Evolutionary conservation across 2,329 filamentous ascomycete species (phyloP).

Genomic region (Scytalidium lignicola): DNA sequence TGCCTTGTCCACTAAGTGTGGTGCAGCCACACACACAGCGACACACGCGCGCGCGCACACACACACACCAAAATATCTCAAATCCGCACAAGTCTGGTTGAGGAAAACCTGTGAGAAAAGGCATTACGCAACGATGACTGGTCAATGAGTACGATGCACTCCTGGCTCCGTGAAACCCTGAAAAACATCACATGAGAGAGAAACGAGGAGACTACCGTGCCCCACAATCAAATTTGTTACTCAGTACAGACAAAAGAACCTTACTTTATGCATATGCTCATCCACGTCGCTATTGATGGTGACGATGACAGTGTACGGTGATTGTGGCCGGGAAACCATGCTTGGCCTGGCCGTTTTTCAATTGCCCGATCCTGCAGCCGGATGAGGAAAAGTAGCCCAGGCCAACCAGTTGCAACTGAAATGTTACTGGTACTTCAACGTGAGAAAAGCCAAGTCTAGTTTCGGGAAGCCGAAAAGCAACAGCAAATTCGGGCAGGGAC

Average conservation of each 20-base stretch:
- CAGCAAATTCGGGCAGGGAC: too few relatives aligned
- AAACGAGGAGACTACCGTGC: not conserved
- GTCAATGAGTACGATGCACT: not conserved
- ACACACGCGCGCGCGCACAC: not conserved
- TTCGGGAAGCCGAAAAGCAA: too few relatives aligned
- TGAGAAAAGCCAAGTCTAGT: too few relatives aligned
- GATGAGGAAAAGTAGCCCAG: not conserved
- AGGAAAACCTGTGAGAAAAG: not conserved
- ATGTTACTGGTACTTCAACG: too few relatives aligned
- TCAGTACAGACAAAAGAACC: not conserved
- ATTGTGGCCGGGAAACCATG: not conserved
- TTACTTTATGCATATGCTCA: not conserved
- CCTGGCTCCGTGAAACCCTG: not conserved
- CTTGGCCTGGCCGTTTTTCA: not conserved
- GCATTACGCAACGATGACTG: not conserved
- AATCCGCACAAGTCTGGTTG: too few relatives aligned
- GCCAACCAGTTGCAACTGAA: not conserved
- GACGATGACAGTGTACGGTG: not conserved
- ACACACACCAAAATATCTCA: too few relatives aligned
- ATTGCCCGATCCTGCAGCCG: not conserved
- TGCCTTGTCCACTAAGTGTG: not conserved
- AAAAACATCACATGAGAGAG: not conserved
- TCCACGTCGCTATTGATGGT: not conserved
- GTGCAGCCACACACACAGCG: not conserved
- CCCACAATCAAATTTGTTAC: not conserved